phyloP scores from a whole-genome alignment of 768 basidiomycete species.

The Lactifluus volemus region DNA sequence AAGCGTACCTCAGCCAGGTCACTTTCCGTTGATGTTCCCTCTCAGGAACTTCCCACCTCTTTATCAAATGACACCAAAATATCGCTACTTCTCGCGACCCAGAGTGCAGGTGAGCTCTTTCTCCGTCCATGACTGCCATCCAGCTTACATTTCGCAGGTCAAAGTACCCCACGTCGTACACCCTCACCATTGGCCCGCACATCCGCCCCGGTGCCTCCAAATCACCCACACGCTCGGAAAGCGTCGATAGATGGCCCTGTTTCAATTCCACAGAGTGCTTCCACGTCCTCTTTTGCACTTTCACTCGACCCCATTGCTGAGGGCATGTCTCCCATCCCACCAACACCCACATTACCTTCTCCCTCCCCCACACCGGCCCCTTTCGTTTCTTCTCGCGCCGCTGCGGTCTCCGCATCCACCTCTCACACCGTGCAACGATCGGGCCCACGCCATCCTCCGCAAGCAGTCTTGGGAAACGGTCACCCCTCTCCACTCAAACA shows the following conservation, averaged over 20 bases:
- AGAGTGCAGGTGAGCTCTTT: slow-evolving; percentile 1
- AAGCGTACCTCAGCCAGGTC: slow-evolving; percentile 36
- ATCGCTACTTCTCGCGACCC: slow-evolving; percentile 11
- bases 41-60: slow-evolving; percentile 33
- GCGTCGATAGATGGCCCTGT: slow-evolving; percentile 37
- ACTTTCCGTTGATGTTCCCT: slow-evolving; percentile 54
- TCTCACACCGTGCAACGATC: slow-evolving; percentile 19
- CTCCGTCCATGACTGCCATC: background rate
- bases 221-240: slow-evolving; percentile 75
- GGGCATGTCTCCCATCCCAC: slow-evolving; percentile 23
- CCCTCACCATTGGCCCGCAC: slow-evolving; percentile 42
- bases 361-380: slow-evolving; percentile 25
- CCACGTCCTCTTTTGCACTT: slow-evolving; percentile 27
- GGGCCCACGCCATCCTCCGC: slow-evolving; percentile 24
- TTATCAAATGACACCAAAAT: slow-evolving; percentile 5
- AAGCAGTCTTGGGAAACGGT: slow-evolving; percentile 19
- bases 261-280: slow-evolving; percentile 24
- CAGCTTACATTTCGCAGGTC: background rate
- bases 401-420: slow-evolving; percentile 16
- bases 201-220: slow-evolving; percentile 34
- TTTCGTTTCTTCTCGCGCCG: background rate
- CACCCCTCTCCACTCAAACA: slow-evolving; percentile 9
- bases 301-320: slow-evolving; percentile 31
- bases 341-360: slow-evolving; percentile 25
- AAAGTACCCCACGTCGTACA: slow-evolving; percentile 7